Base-by-base conservation (phyloP, 192 early-diverging fungal species). In the Umbelopsis ramanniana region DNA sequence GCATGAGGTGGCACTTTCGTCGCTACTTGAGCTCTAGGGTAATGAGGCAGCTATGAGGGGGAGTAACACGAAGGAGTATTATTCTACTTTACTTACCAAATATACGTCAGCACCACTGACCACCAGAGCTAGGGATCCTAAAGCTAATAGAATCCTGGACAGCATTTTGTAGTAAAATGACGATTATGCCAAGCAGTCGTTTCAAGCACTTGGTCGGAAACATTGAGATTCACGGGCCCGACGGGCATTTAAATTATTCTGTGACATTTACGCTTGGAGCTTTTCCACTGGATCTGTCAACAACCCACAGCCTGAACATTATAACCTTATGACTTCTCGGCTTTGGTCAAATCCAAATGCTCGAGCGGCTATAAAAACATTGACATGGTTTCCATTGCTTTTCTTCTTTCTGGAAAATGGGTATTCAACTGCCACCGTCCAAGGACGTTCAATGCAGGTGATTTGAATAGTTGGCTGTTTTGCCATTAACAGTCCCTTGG, bases 401-500 rank as follows among this genome's bases (percentile, higher is more conserved):
- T 21, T 86, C 1, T 88, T 81, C 68, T 82, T 83, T 74, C 60
- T 82, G 23, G 85, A 86, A 66, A 82, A 88, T 74, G 83, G 83
- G 9, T 86, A 76, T 60, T 84, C 82, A 72, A 74, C 81, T 53
- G 79, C 78, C 3, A 76, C 79, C 0, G 75, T 88, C 4, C 40
- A 76, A 33, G 87, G 87, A 10, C 40, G 87, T 26, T 88, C 87
- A 4, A 88, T 88, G 87, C 87, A 88, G 82, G 87, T 78, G 2
- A 45, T 7, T 17, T 21, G 22, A 33, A 29, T 35, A 11, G 50
- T 35, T 17, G 15, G 24, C 46, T 7, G n/a, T n/a, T 33, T 52
- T 50, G 29, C 26, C 40, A 43, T 43, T 29, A 43, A 48, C 29
- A 33, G 23, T 37, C 50, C 35, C 52, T 35, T 6, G 2, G 19